These are phyloP conservation scores for Corynespora cassiicola DNA, from an alignment of 2,329 filamentous ascomycete species.

Conservation along the genomic window DNA sequence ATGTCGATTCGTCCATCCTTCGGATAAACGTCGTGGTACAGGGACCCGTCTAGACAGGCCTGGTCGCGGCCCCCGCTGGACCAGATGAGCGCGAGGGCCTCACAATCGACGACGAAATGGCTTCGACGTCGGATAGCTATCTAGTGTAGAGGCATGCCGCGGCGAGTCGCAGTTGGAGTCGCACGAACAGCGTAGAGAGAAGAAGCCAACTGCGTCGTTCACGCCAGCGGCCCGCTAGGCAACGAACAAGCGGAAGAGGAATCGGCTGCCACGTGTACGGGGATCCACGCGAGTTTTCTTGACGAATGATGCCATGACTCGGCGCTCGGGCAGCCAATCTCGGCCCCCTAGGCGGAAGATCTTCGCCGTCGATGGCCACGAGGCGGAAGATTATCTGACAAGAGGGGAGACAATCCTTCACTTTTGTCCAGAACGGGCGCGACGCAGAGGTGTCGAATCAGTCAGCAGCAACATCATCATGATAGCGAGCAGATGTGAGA, in stretches of 20 bases:
- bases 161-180: no score
- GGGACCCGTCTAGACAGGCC: conserved; percentile 5
- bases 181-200: conserved; percentile 7
- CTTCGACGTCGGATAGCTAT: no score
- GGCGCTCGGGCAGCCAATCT: conserved; percentile 16
- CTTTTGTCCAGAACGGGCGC: no score
- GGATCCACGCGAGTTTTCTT: conserved; percentile 28
- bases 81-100: no score
- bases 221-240: conserved; percentile 40
- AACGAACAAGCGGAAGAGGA: conserved; percentile 24
- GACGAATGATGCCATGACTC: conserved; percentile 35
- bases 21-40: no score
- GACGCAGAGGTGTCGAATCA: no score
- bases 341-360: conserved; percentile 30
- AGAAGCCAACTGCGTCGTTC: no score
- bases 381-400: conserved; percentile 17
- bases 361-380: conserved; percentile 15
- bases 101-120: no score
- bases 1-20: conserved; percentile 7
- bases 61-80: conserved; percentile 8
- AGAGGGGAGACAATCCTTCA: no score
- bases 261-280: conserved; percentile 40
- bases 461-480: no score
- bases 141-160: no score
- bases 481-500: no score